Evolutionary conservation across 352 stramenopile genomes (phyloP), one percentile per base, ranked within the genome.

Genomic region (Pythium volutum): DNA sequence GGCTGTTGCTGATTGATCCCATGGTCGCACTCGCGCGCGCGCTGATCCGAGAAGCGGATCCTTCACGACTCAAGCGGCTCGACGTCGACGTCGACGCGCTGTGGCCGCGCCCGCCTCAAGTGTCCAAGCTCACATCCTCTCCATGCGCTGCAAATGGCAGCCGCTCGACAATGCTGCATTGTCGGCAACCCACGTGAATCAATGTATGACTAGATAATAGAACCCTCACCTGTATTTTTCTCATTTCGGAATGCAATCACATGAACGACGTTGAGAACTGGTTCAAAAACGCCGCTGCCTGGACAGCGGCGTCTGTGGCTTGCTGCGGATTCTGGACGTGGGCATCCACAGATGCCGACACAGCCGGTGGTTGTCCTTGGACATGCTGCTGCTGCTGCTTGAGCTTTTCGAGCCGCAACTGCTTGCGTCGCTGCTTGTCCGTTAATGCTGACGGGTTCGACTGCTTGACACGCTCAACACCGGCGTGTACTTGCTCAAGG

Each of bases 1-100:
- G 68, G 6, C 51, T 74, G 43, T 51, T 83, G 29, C 78, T 92
- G 29, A 87, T 92, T 39, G 71, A 92, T 31, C 82, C 82, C 9
- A 87, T 92, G 70, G 79, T 90, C 8, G 80, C 80, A 23, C 70
- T 92, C 15, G 82, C 80, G 2, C 82, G 82, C 15, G 82, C 80
- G 20, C 79, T 92, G 68, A 89, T 92, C 51, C 77, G 78, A 25
- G 71, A 78, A 39, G 79, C 76, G 15, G 82, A 89, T 38, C 65
- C 78, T 25, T 62, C 63, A 3, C 71, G 79, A 16, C 62, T 92
- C 18, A 86, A 76, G 43, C 67, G 53, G 6, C 62, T 81, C 5
- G 55, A 48, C n/a, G 1, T 10, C 38, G 38, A 69, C 25, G 43
- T 70, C 27, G 60, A 63, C 26, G 22, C 26, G 23, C 33, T 47